phyloP scores from a whole-genome alignment of 2,329 filamentous ascomycete genomes.

The Ramularia collo-cygni region DNA sequence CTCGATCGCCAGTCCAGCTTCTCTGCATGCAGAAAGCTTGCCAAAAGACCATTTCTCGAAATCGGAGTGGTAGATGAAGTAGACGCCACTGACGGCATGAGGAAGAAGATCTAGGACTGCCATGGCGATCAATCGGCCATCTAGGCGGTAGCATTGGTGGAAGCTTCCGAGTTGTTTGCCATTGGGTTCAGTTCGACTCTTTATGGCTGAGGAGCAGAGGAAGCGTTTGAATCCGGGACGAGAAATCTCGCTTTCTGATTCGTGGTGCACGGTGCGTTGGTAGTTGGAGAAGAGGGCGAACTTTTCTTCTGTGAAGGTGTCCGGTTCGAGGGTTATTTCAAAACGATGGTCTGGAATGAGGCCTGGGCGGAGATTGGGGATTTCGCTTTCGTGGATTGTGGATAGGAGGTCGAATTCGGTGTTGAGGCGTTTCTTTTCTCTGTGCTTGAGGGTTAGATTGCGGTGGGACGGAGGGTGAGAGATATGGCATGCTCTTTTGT shows the following conservation, averaged over 20 bases:
- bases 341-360: slow-evolving; percentile 58
- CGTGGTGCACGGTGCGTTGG: slow-evolving; percentile 65
- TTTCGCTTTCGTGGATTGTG: slow-evolving; percentile 64
- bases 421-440: slow-evolving; percentile 54
- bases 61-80: slow-evolving; percentile 74
- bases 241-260: slow-evolving; percentile 53
- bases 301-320: slow-evolving; percentile 70
- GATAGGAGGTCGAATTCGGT: slow-evolving; percentile 61
- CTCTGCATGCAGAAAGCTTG: slow-evolving; percentile 67
- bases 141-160: slow-evolving; percentile 74
- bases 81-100: slow-evolving; percentile 71
- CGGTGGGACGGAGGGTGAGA: slow-evolving; percentile 7
- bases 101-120: slow-evolving; percentile 72
- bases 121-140: slow-evolving; percentile 68
- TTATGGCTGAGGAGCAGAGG: slow-evolving; percentile 60
- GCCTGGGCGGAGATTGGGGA: slow-evolving; percentile 41
- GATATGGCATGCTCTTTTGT: slow-evolving; percentile 62
- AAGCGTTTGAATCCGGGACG: slow-evolving; percentile 61
- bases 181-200: slow-evolving; percentile 41
- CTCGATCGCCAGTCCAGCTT: slow-evolving; percentile 64
- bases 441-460: slow-evolving; percentile 18
- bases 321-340: slow-evolving; percentile 62
- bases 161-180: slow-evolving; percentile 61
- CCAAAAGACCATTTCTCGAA: slow-evolving; percentile 64
- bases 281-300: slow-evolving; percentile 67